Percentiles rank a stretch among this genome's conserved stretches.
Conservation (phyloP, 352 stramenopile genomes). For the Phytophthora cactorum region DNA sequence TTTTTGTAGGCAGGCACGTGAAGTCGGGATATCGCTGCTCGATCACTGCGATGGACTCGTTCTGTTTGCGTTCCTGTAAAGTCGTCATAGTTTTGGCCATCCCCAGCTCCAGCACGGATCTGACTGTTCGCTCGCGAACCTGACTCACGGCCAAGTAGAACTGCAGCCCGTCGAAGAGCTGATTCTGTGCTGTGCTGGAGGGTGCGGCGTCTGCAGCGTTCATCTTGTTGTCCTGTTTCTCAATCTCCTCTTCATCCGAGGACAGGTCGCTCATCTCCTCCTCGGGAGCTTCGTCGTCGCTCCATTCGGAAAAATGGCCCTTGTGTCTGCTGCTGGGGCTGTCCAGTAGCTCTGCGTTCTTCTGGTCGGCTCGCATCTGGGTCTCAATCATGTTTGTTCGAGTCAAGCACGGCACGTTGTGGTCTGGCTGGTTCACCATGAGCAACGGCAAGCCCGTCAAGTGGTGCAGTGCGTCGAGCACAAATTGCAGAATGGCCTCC, state of each 20-base stretch:
- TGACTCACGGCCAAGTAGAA: constrained; percentile 69
- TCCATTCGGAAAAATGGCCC: constrained; percentile 20
- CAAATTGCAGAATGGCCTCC: constrained; percentile 48
- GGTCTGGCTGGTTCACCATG: constrained; percentile 42
- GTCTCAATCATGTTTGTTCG: constrained; percentile 17
- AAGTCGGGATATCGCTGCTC: constrained; percentile 71
- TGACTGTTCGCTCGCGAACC: constrained; percentile 44
- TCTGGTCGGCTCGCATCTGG: constrained; percentile 36
- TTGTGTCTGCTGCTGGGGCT: constrained; percentile 10
- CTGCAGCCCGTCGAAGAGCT: constrained; percentile 64
- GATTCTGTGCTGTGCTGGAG: constrained; percentile 21
- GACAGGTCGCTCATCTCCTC: constrained; percentile 39
- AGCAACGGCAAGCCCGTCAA: constrained; percentile 36
- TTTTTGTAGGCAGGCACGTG: constrained; percentile 47
- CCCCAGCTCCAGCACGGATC: constrained; percentile 44
- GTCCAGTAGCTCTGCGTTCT: constrained; percentile 34
- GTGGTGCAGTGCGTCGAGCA: constrained; percentile 32
- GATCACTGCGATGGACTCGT: constrained; percentile 66
- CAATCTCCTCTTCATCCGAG: constrained; percentile 24
- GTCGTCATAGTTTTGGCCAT: constrained; percentile 44
- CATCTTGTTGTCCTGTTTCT: constrained; percentile 14
- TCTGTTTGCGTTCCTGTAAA: constrained; percentile 38
- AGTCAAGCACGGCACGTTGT: constrained; percentile 32
- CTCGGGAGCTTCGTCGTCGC: constrained; percentile 36
- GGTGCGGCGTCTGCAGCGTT: constrained; percentile 2